phyloP scores from a whole-genome alignment of 768 basidiomycete genomes.

The Cystobasidium ongulense region DNA sequence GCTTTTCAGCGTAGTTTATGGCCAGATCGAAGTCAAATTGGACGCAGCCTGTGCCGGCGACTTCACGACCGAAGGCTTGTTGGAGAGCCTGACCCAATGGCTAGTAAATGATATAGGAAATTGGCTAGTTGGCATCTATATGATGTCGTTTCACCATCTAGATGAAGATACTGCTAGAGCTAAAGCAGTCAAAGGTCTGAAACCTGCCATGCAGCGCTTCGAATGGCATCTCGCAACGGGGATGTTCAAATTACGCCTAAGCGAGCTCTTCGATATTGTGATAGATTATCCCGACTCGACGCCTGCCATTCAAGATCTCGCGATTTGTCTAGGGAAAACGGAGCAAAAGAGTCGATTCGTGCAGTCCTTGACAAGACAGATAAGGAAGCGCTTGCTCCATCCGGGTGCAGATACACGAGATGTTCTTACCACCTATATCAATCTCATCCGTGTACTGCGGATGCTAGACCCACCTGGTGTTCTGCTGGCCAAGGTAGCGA shows the following conservation, averaged over 20 bases:
- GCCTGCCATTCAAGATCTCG: slow-evolving; percentile 76
- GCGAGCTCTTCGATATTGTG: slow-evolving; percentile 91
- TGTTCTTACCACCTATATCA: slow-evolving; percentile 80
- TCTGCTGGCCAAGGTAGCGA: slow-evolving; percentile 82
- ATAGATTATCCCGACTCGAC: slow-evolving; percentile 83
- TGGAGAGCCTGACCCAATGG: slow-evolving; percentile 61
- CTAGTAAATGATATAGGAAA: slow-evolving; percentile 70
- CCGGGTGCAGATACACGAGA: slow-evolving; percentile 91
- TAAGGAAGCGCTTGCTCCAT: slow-evolving; percentile 67
- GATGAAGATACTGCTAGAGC: slow-evolving; percentile 45
- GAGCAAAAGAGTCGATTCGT: slow-evolving; percentile 41
- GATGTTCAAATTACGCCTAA: slow-evolving; percentile 55
- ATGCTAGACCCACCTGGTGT: slow-evolving; percentile 89
- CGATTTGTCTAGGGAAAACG: slow-evolving; percentile 46
- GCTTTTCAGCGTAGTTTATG: slow-evolving; percentile 74
- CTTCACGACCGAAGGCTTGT: slow-evolving; percentile 59
- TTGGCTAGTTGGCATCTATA: slow-evolving; percentile 72
- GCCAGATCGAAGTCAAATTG: slow-evolving; percentile 71
- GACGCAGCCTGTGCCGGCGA: slow-evolving; percentile 57
- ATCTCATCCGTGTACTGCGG: slow-evolving; percentile 80
- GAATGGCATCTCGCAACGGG: slow-evolving; percentile 91
- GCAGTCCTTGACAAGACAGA: slow-evolving; percentile 8
- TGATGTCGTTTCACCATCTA: slow-evolving; percentile 58
- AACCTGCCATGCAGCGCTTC: slow-evolving; percentile 66
- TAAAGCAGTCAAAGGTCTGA: slow-evolving; percentile 47